Conservation (phyloP, 768 basidiomycete genomes). For the Leccinum obscurum region DNA sequence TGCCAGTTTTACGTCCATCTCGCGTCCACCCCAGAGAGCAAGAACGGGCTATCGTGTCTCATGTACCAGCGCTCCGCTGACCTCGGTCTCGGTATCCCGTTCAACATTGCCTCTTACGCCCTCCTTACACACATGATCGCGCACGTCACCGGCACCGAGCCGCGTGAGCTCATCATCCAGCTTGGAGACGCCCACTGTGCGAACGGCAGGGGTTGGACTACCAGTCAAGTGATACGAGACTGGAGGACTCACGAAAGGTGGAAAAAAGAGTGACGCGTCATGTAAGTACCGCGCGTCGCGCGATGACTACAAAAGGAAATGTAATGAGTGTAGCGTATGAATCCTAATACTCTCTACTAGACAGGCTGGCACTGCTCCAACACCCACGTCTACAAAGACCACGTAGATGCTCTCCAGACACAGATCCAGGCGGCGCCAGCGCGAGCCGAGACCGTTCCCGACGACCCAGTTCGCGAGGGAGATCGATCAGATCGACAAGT, state of each 20-base stretch:
- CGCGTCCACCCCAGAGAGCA: slow-evolving; percentile 50
- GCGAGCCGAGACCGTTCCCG: slow-evolving; percentile 83
- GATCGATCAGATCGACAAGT: slow-evolving; percentile 75
- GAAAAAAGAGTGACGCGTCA: too few species aligned
- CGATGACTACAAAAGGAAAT: too few species aligned
- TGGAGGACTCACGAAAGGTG: too few species aligned
- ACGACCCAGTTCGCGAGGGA: slow-evolving; percentile 71
- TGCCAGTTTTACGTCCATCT: slow-evolving; percentile 99
- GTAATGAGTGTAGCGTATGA: too few species aligned
- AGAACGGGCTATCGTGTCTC: slow-evolving; percentile 83
- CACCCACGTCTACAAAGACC: slow-evolving; percentile 95
- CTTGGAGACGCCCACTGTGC: slow-evolving; percentile 98
- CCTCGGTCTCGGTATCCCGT: slow-evolving; percentile 94
- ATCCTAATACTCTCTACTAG: too few species aligned
- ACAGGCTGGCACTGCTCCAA: too few species aligned
- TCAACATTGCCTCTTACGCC: slow-evolving; percentile 99
- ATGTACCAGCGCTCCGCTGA: slow-evolving; percentile 99
- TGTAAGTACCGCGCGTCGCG: too few species aligned
- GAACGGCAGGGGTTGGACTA: too few species aligned
- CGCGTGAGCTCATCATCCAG: slow-evolving; percentile 91
- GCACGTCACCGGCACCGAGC: slow-evolving; percentile 81
- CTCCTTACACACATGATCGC: slow-evolving; percentile 98
- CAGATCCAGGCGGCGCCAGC: slow-evolving; percentile 80
- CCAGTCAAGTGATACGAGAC: too few species aligned
- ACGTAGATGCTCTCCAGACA: slow-evolving; percentile 79